Base-by-base conservation (phyloP, 176 grass and related monocot genomes). In the Eleusine indica region DNA sequence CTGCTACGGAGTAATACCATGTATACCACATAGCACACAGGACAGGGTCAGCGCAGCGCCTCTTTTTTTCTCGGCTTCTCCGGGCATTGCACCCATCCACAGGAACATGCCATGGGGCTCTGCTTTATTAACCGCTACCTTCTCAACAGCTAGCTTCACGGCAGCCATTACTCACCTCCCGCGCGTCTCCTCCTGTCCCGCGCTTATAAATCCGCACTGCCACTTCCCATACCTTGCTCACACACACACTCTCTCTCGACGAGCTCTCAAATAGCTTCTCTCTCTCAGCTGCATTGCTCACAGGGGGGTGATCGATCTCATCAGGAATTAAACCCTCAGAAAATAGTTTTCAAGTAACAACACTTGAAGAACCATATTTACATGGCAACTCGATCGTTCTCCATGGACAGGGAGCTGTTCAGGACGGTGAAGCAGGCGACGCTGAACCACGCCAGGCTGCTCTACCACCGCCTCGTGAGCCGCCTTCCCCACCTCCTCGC, bases 401-500 rank as follows among this genome's bases (percentile, higher is more conserved):
- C 61, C 30, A 76, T 65, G 87, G 82, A 85, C 71, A 16, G 76
- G 29, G 82, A 84, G 68, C 79, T 90, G 48, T 68, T 86, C 66
- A 46, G 58, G 67, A 73, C 84, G 73, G 73, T 90, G 74, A 57
- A 25, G 40, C 87, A 84, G 62, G 81, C 73, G 49, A 52, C 61
- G 21, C 68, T 51, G 51, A 87, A 90, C 88, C 83, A 90, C 68
- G 75, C 83, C 15, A 53, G 70, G 49, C 41, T 51, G 2, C 74
- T 90, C 9, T 70, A 83, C 84, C 88, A 83, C 73, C 84, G 79
- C 51, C 75, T 86, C 21, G 17, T 75, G 49, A 1, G 32, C 5
- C 79, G 80, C 78, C 84, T 86, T 2, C 82, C 79, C 61, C 85
- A 75, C 64, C 58, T 90, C 75, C 76, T 83, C 60, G 73, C 76